Base-by-base conservation (phyloP, 2,329 filamentous ascomycete species). In the Microcyclosporella mali region DNA sequence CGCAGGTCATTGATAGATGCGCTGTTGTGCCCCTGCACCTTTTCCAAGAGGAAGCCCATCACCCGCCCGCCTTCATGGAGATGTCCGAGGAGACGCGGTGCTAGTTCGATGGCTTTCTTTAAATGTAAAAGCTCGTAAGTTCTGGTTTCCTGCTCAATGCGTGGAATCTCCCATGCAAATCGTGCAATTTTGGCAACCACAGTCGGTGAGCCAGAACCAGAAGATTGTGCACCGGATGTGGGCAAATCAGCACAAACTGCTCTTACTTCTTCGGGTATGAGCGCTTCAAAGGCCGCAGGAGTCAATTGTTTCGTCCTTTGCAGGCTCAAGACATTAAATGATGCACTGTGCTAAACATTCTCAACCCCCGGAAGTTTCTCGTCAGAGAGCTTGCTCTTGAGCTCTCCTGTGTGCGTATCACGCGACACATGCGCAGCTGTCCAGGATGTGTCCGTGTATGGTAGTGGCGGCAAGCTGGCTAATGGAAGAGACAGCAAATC, bases 381-480 rank as follows among this genome's bases (percentile, higher is more conserved):
- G 4, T 8, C 17, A n/a, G 19, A 15, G 10, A 19, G 15, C 3
- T 14, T 17, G 42, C 44, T 48, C 48, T 50, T 43, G 2, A 59
- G 53, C 4, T 47, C 44, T 18, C 56, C 61, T 2, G 46, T 56
- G 6, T 44, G 35, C 10, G 42, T 32, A 18, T 64, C 46, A 29
- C 53, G 50, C 17, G 57, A 51, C 32, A 71, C 55, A 27, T 60
- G 59, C 35, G 60, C 68, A 35, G 55, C 50, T 43, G 70, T 71
- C 68, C 67, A 71, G 47, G 66, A 60, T 1, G 55, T 36, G 1
- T 66, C 66, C 12, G 70, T 62, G 3, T 56, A 52, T 3, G 68
- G 67, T 8, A 72, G 57, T 9, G 56, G 43, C 4, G 59, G 31
- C 27, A 65, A 6, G 8, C 39, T 29, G 11, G 12, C 14, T 3